These are phyloP conservation scores for Fusarium fracticaudum DNA, from an alignment of 2,329 filamentous ascomycete species.

Conservation along the genomic window DNA sequence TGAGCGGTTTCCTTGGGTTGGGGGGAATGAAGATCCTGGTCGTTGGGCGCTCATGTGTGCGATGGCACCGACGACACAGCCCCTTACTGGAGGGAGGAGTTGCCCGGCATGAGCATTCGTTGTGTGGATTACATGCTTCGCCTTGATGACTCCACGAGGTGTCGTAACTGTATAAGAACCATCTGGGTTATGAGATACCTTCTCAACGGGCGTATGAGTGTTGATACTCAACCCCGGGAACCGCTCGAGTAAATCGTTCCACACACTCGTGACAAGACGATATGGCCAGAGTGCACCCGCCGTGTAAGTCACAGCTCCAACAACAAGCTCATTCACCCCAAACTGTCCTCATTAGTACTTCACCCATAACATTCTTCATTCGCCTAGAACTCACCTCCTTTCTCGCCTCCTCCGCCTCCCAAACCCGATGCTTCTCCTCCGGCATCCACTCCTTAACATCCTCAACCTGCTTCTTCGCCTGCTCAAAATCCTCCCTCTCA, in stretches of 20 bases:
- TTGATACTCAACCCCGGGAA: slow-evolving; percentile 51
- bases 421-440: slow-evolving; percentile 49
- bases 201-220: slow-evolving; percentile 50
- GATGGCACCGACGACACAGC: slow-evolving; percentile 55
- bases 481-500: slow-evolving; percentile 48
- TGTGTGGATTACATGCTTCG: slow-evolving; percentile 64
- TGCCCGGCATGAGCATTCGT: slow-evolving; percentile 65
- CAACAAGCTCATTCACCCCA: slow-evolving; percentile 46
- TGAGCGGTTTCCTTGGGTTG: slow-evolving; percentile 50
- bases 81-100: slow-evolving; percentile 59
- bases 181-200: slow-evolving; percentile 30
- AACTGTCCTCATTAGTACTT: slow-evolving; percentile 44
- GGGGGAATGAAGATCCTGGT: slow-evolving; percentile 49
- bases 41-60: slow-evolving; percentile 62
- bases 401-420: slow-evolving; percentile 48
- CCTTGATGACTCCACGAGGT: slow-evolving; percentile 53
- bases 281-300: slow-evolving; percentile 63
- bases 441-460: slow-evolving; percentile 52
- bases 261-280: slow-evolving; percentile 57
- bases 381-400: slow-evolving; percentile 37
- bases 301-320: slow-evolving; percentile 55
- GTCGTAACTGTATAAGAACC: slow-evolving; percentile 56
- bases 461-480: slow-evolving; percentile 45
- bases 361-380: background rate
- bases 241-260: slow-evolving; percentile 52